Percentiles rank a stretch among this genome's conserved stretches.
Evolutionary conservation across 345 rosid species (phyloP).

Genomic region (Cochlearia excelsa): DNA sequence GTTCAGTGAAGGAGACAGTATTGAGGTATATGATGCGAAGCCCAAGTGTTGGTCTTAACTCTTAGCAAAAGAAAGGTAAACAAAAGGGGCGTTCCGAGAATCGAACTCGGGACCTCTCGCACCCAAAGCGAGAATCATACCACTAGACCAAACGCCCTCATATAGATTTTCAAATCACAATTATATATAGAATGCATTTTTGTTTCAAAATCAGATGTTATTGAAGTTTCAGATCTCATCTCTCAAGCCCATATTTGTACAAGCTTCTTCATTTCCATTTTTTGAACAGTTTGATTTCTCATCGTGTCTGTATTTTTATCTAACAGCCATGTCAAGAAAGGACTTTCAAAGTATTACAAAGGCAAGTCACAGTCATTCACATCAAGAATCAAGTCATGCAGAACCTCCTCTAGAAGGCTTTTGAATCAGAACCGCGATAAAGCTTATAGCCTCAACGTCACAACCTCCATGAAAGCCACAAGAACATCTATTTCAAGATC

Average conservation of each 20-base stretch:
- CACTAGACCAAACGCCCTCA: constrained; percentile 48
- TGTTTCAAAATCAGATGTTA: too few relatives aligned
- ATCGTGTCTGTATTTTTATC: not conserved
- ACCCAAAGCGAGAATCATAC: constrained; percentile 93
- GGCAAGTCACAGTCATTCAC: constrained; percentile 79
- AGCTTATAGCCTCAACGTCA: constrained; percentile 12
- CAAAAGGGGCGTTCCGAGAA: constrained; percentile 66
- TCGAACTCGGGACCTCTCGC: constrained; percentile 85
- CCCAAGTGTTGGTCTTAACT: too few relatives aligned
- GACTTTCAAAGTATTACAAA: constrained; percentile 59
- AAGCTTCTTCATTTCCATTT: too few relatives aligned
- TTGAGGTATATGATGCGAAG: too few relatives aligned
- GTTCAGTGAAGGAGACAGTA: too few relatives aligned
- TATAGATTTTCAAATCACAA: too few relatives aligned
- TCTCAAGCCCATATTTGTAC: too few relatives aligned
- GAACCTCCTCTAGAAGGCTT: constrained; percentile 24
- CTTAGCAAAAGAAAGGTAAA: too few relatives aligned
- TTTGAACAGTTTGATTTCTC: not conserved
- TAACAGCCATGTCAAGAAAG: constrained; percentile 43
- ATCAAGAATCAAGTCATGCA: constrained; percentile 38
- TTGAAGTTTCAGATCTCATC: too few relatives aligned
- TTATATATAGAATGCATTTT: too few relatives aligned
- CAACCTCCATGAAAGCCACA: constrained; percentile 1
- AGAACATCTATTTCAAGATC: not conserved
- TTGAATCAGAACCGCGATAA: constrained; percentile 7